phyloP scores from a whole-genome alignment of 345 rosid genomes.

The Abelmoschus esculentus region DNA sequence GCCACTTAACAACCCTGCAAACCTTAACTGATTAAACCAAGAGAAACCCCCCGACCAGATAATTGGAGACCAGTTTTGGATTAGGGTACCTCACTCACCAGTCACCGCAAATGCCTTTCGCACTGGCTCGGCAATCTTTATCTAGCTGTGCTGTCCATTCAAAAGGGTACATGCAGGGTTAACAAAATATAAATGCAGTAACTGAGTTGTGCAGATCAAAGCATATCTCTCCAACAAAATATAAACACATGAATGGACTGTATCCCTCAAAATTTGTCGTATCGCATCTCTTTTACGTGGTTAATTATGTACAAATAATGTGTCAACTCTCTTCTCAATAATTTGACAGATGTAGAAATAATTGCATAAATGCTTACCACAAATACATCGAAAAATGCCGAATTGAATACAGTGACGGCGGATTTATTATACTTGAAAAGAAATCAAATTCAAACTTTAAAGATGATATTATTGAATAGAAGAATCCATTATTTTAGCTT shows the following conservation, averaged over 20 bases:
- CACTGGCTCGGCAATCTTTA: background rate
- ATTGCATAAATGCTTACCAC: no score
- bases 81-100: background rate
- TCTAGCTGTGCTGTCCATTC: background rate
- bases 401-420: no score
- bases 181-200: background rate
- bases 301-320: no score
- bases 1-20: constrained; percentile 7
- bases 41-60: no score
- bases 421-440: no score
- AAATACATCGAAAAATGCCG: no score
- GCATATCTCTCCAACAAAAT: background rate
- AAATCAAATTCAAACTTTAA: no score
- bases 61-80: background rate
- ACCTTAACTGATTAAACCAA: background rate
- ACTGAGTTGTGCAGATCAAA: background rate
- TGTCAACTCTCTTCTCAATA: background rate
- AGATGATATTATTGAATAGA: background rate
- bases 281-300: background rate
- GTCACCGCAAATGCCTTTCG: background rate
- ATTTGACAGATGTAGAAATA: background rate
- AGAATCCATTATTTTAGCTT: no score
- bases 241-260: background rate
- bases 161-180: background rate
- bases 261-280: background rate